phyloP scores from a whole-genome alignment of 1,284 basidiomycete genomes.

The Marasmius tenuissimus region DNA sequence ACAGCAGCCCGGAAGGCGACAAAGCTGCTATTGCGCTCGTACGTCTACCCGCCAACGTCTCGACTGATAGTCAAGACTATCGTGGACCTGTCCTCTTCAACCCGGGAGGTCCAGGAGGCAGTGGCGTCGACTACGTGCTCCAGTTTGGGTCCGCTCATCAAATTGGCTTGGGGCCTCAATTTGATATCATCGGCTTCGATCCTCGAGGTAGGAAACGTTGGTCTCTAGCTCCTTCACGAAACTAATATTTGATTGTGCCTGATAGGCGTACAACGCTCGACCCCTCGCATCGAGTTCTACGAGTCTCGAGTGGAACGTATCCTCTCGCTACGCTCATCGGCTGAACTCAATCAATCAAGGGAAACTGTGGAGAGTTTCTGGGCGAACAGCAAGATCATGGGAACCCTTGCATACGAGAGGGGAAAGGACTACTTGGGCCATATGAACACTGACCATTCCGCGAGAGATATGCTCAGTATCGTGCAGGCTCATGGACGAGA shows the following conservation, averaged over 20 bases:
- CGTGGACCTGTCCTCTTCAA: constrained; percentile 51
- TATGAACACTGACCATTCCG: constrained; percentile 45
- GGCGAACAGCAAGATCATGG: constrained; percentile 18
- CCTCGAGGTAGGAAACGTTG: constrained; percentile 31
- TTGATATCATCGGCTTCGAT: constrained; percentile 52
- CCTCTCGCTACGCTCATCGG: neutral
- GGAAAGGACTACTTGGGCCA: constrained; percentile 28
- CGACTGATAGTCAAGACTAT: constrained; percentile 29
- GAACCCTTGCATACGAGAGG: constrained; percentile 16
- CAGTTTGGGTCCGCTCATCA: constrained; percentile 27
- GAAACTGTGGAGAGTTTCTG: constrained; percentile 17
- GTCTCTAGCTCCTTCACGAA: neutral
- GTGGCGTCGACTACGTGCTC: constrained; percentile 28
- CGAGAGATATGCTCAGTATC: constrained; percentile 51
- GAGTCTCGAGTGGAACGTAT: constrained; percentile 8
- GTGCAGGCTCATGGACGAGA: constrained; percentile 40
- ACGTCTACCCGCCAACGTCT: constrained; percentile 24
- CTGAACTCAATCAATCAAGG: constrained; percentile 14
- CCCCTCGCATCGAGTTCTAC: neutral
- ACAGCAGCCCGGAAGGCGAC: constrained; percentile 21
- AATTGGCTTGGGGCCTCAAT: constrained; percentile 39
- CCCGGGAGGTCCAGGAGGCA: constrained; percentile 50
- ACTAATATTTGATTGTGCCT: neutral
- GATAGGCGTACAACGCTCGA: constrained; percentile 11
- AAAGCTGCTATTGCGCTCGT: constrained; percentile 39